Conservation (phyloP, 306 rosid species). For the Vigna mungo region DNA sequence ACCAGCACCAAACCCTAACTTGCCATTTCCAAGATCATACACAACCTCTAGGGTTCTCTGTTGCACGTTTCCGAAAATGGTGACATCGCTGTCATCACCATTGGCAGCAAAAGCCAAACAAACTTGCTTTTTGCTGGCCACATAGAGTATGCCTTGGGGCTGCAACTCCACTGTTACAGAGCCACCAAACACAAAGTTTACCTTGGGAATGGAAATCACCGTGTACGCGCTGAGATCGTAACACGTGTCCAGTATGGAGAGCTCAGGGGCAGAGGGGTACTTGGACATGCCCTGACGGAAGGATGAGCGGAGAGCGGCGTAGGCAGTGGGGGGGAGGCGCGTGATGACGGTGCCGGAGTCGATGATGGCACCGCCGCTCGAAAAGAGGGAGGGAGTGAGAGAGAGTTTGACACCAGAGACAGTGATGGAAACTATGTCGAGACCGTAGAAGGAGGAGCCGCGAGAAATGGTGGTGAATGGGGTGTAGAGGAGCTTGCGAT, state of each 20-base stretch:
- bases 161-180: constrained; percentile 46
- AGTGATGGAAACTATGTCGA: constrained; percentile 50
- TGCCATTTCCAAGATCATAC: constrained; percentile 67
- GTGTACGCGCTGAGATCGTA: constrained; percentile 54
- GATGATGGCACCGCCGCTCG: constrained; percentile 58
- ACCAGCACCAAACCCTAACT: constrained; percentile 60
- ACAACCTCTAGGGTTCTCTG: constrained; percentile 68
- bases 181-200: constrained; percentile 52
- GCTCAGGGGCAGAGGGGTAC: constrained; percentile 41
- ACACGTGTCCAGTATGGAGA: constrained; percentile 71
- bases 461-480: constrained; percentile 46
- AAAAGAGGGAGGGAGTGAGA: constrained; percentile 50
- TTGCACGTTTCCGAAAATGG: constrained; percentile 78
- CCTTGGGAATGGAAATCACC: constrained; percentile 44
- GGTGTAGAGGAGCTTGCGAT: constrained; percentile 54
- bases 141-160: constrained; percentile 45
- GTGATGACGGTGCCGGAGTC: constrained; percentile 86
- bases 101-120: constrained; percentile 76
- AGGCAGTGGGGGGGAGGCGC: constrained; percentile 67
- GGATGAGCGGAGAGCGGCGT: constrained; percentile 44
- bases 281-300: constrained; percentile 54
- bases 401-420: constrained; percentile 52
- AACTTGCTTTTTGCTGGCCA: constrained; percentile 39
- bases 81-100: constrained; percentile 42
- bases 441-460: constrained; percentile 56